Percentiles rank a stretch among this genome's conserved stretches.
Evolutionary conservation across 73 alveolate genomes (phyloP).

Genomic region (Tetrahymena elliotti): DNA sequence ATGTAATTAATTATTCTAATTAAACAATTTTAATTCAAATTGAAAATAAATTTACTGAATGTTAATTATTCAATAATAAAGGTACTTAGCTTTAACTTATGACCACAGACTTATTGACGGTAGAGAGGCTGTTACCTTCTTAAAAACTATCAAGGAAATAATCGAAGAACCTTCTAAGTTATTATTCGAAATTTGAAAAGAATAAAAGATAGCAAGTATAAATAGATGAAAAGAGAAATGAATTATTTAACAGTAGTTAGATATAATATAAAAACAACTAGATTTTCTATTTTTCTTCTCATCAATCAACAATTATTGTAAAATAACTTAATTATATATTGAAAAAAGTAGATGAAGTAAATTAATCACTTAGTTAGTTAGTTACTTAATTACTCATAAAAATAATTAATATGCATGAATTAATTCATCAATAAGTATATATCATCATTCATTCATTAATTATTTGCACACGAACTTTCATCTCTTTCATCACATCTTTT

Average conservation of each 20-base stretch:
- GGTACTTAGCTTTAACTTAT: slow-evolving; percentile 62
- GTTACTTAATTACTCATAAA: too few species aligned
- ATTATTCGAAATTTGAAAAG: slow-evolving; percentile 20
- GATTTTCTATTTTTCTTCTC: not conserved
- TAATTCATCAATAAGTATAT: not conserved
- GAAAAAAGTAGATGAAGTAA: not conserved
- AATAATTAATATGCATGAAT: not conserved
- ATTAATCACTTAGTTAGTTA: not conserved
- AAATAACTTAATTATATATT: not conserved
- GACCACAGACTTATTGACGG: slow-evolving; percentile 72
- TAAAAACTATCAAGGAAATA: slow-evolving; percentile 39
- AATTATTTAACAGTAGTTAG: not conserved
- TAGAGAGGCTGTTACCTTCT: slow-evolving; percentile 67
- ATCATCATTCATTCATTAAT: not conserved
- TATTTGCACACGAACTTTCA: not conserved
- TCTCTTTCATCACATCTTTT: not conserved
- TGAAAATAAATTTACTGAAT: not conserved
- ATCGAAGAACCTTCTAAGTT: slow-evolving; percentile 55
- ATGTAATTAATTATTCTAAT: slow-evolving; percentile 41
- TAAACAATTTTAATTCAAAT: not conserved
- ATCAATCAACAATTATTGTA: not conserved
- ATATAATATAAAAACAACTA: not conserved
- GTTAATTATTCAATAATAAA: not conserved
- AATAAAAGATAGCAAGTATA: not conserved
- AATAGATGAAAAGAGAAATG: not conserved